phyloP scores from a whole-genome alignment of 768 basidiomycete species.

The Goffeauzyma gilvescens region DNA sequence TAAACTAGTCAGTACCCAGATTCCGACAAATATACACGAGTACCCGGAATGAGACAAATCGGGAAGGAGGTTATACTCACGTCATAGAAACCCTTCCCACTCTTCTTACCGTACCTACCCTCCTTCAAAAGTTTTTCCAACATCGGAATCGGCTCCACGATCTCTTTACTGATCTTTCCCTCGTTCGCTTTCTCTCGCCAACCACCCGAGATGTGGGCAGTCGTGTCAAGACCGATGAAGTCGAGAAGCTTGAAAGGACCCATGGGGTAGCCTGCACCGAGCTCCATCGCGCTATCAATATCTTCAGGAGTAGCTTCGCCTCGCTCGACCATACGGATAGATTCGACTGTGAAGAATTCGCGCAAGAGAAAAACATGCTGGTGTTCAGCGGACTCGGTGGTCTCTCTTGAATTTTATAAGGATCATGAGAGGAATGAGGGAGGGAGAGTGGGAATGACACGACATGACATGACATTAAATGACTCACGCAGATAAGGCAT shows the following conservation, averaged over 20 bases:
- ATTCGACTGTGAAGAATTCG: conserved; percentile 25
- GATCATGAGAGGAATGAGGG: too few relatives aligned
- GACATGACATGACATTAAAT: too few relatives aligned
- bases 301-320: conserved; percentile 35
- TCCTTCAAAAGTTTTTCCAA: conserved; percentile 33
- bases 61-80: too few relatives aligned
- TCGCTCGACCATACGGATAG: conserved; percentile 35
- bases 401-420: background rate
- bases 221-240: conserved; percentile 35
- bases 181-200: conserved; percentile 33
- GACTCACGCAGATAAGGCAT: conserved; percentile 35
- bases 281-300: conserved; percentile 36
- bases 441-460: too few relatives aligned
- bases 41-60: too few relatives aligned
- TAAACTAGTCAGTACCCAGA: background rate
- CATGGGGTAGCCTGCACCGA: conserved; percentile 35
- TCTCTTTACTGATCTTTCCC: conserved; percentile 26
- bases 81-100: conserved; percentile 35
- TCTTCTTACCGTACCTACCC: conserved; percentile 35
- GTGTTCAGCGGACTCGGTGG: background rate
- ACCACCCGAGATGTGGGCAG: conserved; percentile 32
- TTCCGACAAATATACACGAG: too few relatives aligned
- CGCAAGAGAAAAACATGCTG: background rate
- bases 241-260: conserved; percentile 33
- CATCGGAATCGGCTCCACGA: conserved; percentile 28